Base-by-base conservation (phyloP, 2,329 filamentous ascomycete species). In the Fusarium praegraminearum region DNA sequence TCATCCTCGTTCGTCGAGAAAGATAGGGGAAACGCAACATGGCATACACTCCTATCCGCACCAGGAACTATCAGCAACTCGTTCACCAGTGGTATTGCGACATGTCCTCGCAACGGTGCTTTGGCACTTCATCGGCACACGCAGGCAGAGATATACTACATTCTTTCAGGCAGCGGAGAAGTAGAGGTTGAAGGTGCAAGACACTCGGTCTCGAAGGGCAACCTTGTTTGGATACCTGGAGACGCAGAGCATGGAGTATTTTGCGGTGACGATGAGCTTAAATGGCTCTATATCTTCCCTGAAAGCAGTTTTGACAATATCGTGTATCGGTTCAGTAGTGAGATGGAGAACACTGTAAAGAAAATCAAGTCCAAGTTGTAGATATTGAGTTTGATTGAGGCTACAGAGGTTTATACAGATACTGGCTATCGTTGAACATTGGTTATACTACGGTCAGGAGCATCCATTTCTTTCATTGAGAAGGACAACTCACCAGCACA, bases 91-190 rank as follows among this genome's bases (percentile, higher is more conserved):
- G 73, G 73, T 8, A 65, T 75, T 15, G 74, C 72, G 2, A 65
- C 56, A n/a, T 76, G 74, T 30, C 68, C 75, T 8, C 33, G 59
- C 1, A 54, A 58, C 11, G 75, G 75, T 3, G 51, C 52, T 1
- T 59, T 76, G 7, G 68, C 73, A 9, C 65, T 75, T 9, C 75
- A 76, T 38, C 67, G 65, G 11, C 74, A 76, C 36, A 63, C 62
- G 7, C 74, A 76, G 43, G 60, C 75, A 18, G 75, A 76, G 38
- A 59, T 76, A 4, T 76, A 76, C 45, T 76, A 71, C 51, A 55
- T 76, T 5, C 32, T 76, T 6, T 57, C 49, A 1, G 75, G 75
- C 3, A 50, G 50, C 0, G 74, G 74, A 1, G 53, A 75, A 36
- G 64, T 76, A 2, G 71, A 76, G 40, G 52, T 75, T 3, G 55